Percentiles rank a stretch among this genome's conserved stretches.
These are phyloP conservation scores for Xylariaceae sp. DNA, from an alignment of 2,329 filamentous ascomycete genomes.

Conservation along the genomic window DNA sequence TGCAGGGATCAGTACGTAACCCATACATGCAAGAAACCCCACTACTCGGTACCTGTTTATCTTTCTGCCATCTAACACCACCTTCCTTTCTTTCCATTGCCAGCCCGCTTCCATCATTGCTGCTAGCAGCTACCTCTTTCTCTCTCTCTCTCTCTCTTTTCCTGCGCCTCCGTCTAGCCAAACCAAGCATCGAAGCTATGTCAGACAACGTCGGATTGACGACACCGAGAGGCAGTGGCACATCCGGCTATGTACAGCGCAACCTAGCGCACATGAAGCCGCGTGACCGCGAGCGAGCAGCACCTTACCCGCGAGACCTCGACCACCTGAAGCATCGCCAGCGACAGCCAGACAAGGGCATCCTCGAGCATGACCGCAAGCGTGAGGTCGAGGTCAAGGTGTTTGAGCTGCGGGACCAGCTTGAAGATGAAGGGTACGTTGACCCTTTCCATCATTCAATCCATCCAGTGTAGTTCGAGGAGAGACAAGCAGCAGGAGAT, in stretches of 20 bases:
- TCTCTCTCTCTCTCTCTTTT: too few species aligned
- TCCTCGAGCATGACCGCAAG: slow-evolving; percentile 92
- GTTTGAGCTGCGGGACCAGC: slow-evolving; percentile 83
- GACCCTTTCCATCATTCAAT: background rate
- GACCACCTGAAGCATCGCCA: slow-evolving; percentile 75
- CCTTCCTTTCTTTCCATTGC: slow-evolving; percentile 25
- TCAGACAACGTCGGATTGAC: slow-evolving; percentile 96
- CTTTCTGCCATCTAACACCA: slow-evolving; percentile 28
- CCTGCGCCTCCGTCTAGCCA: too few species aligned
- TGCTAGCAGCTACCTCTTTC: background rate
- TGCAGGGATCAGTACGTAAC: too few species aligned
- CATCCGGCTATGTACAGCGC: slow-evolving; percentile 95
- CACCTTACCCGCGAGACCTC: slow-evolving; percentile 74
- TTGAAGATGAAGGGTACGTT: slow-evolving; percentile 86
- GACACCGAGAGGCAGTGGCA: slow-evolving; percentile 92
- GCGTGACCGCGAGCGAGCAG: slow-evolving; percentile 79
- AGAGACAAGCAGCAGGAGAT: slow-evolving; percentile 17
- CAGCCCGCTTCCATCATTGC: background rate
- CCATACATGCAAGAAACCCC: slow-evolving; percentile 8
- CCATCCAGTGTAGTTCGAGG: background rate
- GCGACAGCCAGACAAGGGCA: slow-evolving; percentile 87
- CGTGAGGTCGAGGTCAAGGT: slow-evolving; percentile 92
- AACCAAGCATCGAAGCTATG: slow-evolving; percentile 58
- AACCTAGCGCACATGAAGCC: slow-evolving; percentile 89
- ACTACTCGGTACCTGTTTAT: slow-evolving; percentile 6